Base-by-base conservation (phyloP, 345 rosid genomes). In the Capsella bursapastoris region DNA sequence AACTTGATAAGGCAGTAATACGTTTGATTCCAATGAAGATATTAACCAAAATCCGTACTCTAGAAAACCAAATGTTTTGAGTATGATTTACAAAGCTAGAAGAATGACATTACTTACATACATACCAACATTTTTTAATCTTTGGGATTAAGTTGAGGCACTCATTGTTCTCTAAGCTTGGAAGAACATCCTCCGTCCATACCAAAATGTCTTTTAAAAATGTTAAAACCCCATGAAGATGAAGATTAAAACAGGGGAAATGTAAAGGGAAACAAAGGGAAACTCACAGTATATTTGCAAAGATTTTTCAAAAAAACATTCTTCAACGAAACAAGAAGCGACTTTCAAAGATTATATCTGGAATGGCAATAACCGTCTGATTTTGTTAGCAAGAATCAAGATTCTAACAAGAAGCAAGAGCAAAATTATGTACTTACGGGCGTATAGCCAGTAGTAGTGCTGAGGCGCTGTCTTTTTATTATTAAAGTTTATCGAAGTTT, bases 91-190 rank as follows among this genome's bases (percentile, higher is more conserved):
- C 22, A 18, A 18, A 18, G 22, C 22, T 25, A 58, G 58, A 37
- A 57, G 53, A 62, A 43, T 11, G 68, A 50, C 83, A 7, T 35
- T 7, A 37, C 40, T 18, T 18, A 18, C 22, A 18, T 7, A 37
- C 41, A 44, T 84, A 90, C 98, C 93, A 32, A 90, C 72, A 80
- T 18, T 87, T 87, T 85, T 6, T 87, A 86, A 55, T 89, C 91
- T 74, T 83, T 84, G 1, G 95, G 85, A 65, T 88, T 88, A 55
- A 92, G 87, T 76, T 88, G 96, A 47, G 88, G 86, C 27, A 86
- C 91, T 50, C 98, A 96, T 70, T 90, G 95, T 38, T 92, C 80
- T 92, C 98, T 84, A 90, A 84, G 85, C 87, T 88, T 2, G 98
- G 98, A 74, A 92, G 90, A 82, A 85, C 89, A 79, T 88, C 90